Conservation (phyloP, 2,329 filamentous ascomycete species). For the Neophaeococcomyces mojaviensis region DNA sequence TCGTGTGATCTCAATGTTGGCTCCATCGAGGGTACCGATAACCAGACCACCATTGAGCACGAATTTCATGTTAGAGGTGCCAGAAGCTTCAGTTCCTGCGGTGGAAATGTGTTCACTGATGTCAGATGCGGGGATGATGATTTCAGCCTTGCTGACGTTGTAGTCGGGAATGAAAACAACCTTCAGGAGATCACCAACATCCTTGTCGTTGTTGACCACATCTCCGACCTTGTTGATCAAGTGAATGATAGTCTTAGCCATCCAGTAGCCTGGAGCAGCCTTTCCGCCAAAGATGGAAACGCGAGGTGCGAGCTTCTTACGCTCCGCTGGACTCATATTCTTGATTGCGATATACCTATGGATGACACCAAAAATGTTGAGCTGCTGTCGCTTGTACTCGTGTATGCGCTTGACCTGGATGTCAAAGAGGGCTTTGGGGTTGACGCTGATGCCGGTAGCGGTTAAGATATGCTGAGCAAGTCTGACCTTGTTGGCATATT, state of each 20-base stretch:
- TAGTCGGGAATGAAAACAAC: conserved; percentile 97
- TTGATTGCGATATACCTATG: conserved; percentile 89
- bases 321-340: conserved; percentile 70
- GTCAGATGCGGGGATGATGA: conserved; percentile 89
- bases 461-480: conserved; percentile 86
- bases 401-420: conserved; percentile 99
- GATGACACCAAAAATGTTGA: conserved; percentile 98
- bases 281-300: conserved; percentile 98
- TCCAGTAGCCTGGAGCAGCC: conserved; percentile 97
- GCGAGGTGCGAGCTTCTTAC: conserved; percentile 76
- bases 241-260: conserved; percentile 98
- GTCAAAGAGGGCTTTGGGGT: conserved; percentile 83
- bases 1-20: conserved; percentile 96
- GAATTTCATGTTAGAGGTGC: conserved; percentile 99
- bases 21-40: conserved; percentile 95
- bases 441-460: conserved; percentile 71
- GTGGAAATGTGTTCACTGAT: conserved; percentile 98
- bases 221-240: conserved; percentile 85
- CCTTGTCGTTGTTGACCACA: conserved; percentile 85
- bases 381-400: conserved; percentile 97
- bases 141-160: conserved; percentile 98
- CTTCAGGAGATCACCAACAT: conserved; percentile 90
- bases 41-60: conserved; percentile 94
- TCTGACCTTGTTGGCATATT: conserved; percentile 88
- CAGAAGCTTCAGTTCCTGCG: conserved; percentile 79